A percentile compares a stretch with the other conserved stretches of the same genome.
Conservation (phyloP, 2,329 filamentous ascomycete species). For the Calycina marina region DNA sequence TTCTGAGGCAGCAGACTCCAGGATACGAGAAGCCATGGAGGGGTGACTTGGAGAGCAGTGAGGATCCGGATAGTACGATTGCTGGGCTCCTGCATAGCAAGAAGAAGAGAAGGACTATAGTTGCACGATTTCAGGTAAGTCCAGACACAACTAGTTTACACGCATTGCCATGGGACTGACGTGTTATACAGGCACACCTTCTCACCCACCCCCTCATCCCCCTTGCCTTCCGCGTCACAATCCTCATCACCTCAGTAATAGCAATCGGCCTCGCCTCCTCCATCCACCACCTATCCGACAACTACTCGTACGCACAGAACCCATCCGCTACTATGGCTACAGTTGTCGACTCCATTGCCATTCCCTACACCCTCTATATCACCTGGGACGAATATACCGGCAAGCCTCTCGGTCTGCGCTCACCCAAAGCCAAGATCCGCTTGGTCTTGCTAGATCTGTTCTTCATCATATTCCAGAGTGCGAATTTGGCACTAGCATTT, state of each 20-base stretch:
- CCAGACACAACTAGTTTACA: too few species aligned
- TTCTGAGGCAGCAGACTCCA: conserved; percentile 19
- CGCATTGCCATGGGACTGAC: background rate
- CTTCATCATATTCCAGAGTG: conserved; percentile 95
- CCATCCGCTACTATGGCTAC: conserved; percentile 80
- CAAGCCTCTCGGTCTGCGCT: conserved; percentile 78
- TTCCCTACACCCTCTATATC: conserved; percentile 86
- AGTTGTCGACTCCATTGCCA: conserved; percentile 72
- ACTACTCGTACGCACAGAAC: conserved; percentile 36
- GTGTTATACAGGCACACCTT: conserved; percentile 14
- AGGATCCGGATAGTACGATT: conserved; percentile 17
- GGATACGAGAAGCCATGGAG: conserved; percentile 23
- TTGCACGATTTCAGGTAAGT: conserved; percentile 18
- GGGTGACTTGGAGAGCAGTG: conserved; percentile 17
- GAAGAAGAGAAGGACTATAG: conserved; percentile 15
- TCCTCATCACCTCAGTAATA: conserved; percentile 69
- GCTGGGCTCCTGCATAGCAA: conserved; percentile 16
- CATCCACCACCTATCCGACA: conserved; percentile 44
- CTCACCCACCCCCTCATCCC: conserved; percentile 55
- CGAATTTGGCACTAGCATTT: conserved; percentile 82
- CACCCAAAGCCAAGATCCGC: conserved; percentile 70
- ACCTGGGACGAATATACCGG: conserved; percentile 94
- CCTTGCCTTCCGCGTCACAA: conserved; percentile 64
- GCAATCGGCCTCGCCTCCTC: conserved; percentile 66
- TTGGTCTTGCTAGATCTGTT: conserved; percentile 85